Base-by-base conservation (phyloP, 371 early-diverging fungal species). In the Rhizopus stolonifer region DNA sequence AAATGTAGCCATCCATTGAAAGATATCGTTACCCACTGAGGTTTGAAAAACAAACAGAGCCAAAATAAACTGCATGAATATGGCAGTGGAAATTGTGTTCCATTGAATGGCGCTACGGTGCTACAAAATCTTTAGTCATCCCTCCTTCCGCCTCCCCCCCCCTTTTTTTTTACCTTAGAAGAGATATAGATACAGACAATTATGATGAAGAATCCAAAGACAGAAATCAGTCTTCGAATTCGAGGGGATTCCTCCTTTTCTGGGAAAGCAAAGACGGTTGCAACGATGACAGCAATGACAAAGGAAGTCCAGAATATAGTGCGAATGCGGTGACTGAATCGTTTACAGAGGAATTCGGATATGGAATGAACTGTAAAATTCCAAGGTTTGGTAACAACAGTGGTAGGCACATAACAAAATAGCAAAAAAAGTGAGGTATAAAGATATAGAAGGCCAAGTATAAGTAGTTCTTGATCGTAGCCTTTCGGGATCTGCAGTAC, bases 11-110 rank as follows among this genome's bases (percentile, higher is more conserved):
- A 90, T 53, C 84, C 86, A 90, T 31, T 69, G 61, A 75, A 93
- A 92, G 21, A 91, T 52, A 57, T 80, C 66, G 52, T 80, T 74
- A 17, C 93, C 93, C 58, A 81, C 78, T 4, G 65, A 51, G 40
- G 90, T 83, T 56, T 83, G 79, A 58, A 92, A 76, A 33, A 92
- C 87, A 56, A 93, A 76, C 44, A 91, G 68, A n/a, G 85, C 94
- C 32, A 93, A 68, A 26, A 87, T 33, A 60, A 85, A 86, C 64
- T 93, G 92, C 62, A 89, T 39, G 13, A 88, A 60, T 38, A 86
- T 71, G 7, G 91, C 92, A 45, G 79, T 79, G 42, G 77, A 65
- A 24, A 92, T 85, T 22, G 88, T 89, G 64, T 76, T 78, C 88
- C 89, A 88, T 24, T 77, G 72, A 54, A 94, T 84, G 31, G 63